phyloP scores from a whole-genome alignment of 2,329 filamentous ascomycete species.

The Fusarium multiceps region DNA sequence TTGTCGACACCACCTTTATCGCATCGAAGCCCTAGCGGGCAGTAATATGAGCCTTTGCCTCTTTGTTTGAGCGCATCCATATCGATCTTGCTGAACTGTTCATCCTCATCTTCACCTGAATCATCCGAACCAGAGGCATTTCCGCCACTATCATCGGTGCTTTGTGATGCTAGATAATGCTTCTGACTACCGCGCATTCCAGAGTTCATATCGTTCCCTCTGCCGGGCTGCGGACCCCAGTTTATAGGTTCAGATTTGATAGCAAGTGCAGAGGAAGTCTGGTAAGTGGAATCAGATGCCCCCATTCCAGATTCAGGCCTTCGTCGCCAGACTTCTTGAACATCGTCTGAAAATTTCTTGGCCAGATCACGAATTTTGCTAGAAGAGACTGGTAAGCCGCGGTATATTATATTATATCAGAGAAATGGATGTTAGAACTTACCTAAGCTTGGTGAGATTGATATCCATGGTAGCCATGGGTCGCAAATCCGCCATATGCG shows the following conservation, averaged over 20 bases:
- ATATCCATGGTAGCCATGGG: slow-evolving; percentile 49
- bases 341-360: slow-evolving; percentile 50
- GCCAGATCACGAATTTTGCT: slow-evolving; percentile 53
- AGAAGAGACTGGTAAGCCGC: slow-evolving; percentile 25
- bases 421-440: slow-evolving; percentile 28
- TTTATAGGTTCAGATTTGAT: slow-evolving; percentile 39
- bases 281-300: slow-evolving; percentile 27
- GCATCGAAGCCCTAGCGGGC: slow-evolving; percentile 51
- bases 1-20: slow-evolving; percentile 57
- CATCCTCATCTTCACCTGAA: slow-evolving; percentile 50
- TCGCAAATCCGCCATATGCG: slow-evolving; percentile 46
- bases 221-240: slow-evolving; percentile 27
- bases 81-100: slow-evolving; percentile 51
- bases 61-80: slow-evolving; percentile 55
- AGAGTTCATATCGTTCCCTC: slow-evolving; percentile 37
- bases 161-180: slow-evolving; percentile 40
- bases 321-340: slow-evolving; percentile 49
- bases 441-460: slow-evolving; percentile 51
- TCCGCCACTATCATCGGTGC: slow-evolving; percentile 22
- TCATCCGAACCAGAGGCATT: slow-evolving; percentile 48
- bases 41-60: slow-evolving; percentile 54
- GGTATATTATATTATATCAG: not conserved
- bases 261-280: slow-evolving; percentile 40
- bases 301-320: slow-evolving; percentile 22
- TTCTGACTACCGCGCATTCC: slow-evolving; percentile 40